Evolutionary conservation across 257 asterid genomes (phyloP), one percentile per base, ranked within the genome.

Genomic region (Misopates orontium): DNA sequence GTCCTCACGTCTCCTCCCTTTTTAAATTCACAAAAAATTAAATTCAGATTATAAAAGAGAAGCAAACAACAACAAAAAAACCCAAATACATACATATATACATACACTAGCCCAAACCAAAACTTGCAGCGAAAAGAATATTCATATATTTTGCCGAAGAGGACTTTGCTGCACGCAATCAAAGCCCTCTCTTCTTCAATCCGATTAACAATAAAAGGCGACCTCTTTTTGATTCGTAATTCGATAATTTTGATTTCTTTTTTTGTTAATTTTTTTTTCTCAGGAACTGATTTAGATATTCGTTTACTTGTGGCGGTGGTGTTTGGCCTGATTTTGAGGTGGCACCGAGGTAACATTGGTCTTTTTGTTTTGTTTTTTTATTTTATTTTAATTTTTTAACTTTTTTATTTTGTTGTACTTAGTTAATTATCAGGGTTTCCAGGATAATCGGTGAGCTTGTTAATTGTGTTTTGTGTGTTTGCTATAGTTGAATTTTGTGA

Each of bases 1-100:
- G 71, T 59, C 74, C 21, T 70, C 79, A 73, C 79, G 83, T 67
- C 77, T 78, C 60, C 75, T 71, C 60, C 75, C 62, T 57, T 66
- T 56, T 42, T 44, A 10, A 22, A 66, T 70, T 25, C 22, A 58
- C n/a, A 42, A 47, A 56, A 52, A 8, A 51, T n/a, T n/a, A n/a
- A n/a, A n/a, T n/a, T n/a, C 11, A 23, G 13, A 22, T 9, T 1
- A 10, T 50, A 28, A 32, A 62, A 58, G 36, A 62, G 9, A 13
- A 25, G 62, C 48, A 48, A 32, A 52, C 56, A 69, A 3, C 36
- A 24, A 47, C 60, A 54, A 45, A 47, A 36, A 67, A 39, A 55
- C 23, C 48, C 41, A 47, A 51, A 17, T 40, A 67, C 13, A 28
- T 28, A 28, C 36, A 28, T 7, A 28, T 7, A 28, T 7, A 28